phyloP scores from a whole-genome alignment of 1,284 basidiomycete species.

The Albatrellus sp. region DNA sequence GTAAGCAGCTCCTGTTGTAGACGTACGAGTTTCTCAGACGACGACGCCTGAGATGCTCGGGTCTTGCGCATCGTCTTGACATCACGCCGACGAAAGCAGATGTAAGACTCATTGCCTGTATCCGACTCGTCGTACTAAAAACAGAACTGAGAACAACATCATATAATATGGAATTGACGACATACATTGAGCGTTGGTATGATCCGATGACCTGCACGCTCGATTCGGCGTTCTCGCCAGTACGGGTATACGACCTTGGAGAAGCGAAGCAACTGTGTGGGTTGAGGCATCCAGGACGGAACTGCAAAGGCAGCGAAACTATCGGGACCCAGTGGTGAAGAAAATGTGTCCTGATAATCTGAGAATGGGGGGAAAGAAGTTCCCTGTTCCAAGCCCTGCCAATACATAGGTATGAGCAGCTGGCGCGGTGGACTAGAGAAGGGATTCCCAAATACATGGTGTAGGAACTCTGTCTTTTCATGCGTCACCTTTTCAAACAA shows the following conservation, averaged over 20 bases:
- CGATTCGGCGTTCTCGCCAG: slow-evolving; percentile 69
- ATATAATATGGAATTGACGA: slow-evolving; percentile 5
- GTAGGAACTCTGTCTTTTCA: slow-evolving; percentile 84
- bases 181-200: slow-evolving; percentile 72
- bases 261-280: slow-evolving; percentile 44
- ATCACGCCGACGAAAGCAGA: slow-evolving; percentile 95
- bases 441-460: slow-evolving; percentile 50
- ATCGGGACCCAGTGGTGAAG: slow-evolving; percentile 38
- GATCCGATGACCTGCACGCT: slow-evolving; percentile 67
- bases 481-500: slow-evolving; percentile 88
- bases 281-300: slow-evolving; percentile 48
- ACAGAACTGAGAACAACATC: background rate
- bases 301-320: slow-evolving; percentile 52
- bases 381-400: slow-evolving; percentile 47
- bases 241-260: slow-evolving; percentile 67
- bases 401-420: slow-evolving; percentile 1
- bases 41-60: slow-evolving; percentile 78
- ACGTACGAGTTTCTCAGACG: slow-evolving; percentile 78
- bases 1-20: slow-evolving; percentile 68
- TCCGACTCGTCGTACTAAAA: slow-evolving; percentile 83
- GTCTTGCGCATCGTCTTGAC: slow-evolving; percentile 94
- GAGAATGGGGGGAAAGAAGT: slow-evolving; percentile 67
- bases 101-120: slow-evolving; percentile 85
- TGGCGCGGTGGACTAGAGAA: background rate
- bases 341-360: slow-evolving; percentile 68